Conservation (phyloP, 306 rosid species). For the Fragaria vesca region DNA sequence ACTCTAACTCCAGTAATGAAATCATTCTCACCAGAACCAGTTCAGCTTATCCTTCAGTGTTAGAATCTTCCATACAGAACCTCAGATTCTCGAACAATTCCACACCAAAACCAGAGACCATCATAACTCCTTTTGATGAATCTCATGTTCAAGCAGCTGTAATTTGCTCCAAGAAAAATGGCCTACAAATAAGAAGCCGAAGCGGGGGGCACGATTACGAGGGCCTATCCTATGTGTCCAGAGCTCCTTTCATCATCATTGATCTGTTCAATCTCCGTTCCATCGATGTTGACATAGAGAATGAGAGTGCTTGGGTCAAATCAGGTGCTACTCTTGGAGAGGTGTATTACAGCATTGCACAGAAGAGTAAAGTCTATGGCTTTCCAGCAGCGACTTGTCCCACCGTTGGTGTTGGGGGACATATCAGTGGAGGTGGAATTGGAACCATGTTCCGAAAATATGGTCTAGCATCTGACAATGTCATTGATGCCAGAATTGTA, state of each 20-base stretch:
- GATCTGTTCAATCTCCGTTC: slow-evolving; percentile 26
- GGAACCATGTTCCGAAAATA: slow-evolving; percentile 40
- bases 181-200: slow-evolving; percentile 16
- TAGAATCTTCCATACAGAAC: slow-evolving; percentile 42
- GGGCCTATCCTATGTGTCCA: slow-evolving; percentile 28
- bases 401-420: slow-evolving; percentile 24
- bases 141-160: slow-evolving; percentile 27
- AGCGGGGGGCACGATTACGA: slow-evolving; percentile 39
- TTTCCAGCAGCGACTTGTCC: slow-evolving; percentile 34
- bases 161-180: slow-evolving; percentile 12
- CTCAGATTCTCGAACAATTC: slow-evolving; percentile 32
- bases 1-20: background rate
- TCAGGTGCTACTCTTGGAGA: slow-evolving; percentile 36
- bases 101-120: slow-evolving; percentile 39
- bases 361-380: slow-evolving; percentile 19
- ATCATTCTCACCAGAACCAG: slow-evolving; percentile 24
- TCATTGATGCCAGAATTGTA: slow-evolving; percentile 49
- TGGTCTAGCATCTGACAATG: slow-evolving; percentile 65
- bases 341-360: slow-evolving; percentile 25
- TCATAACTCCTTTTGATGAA: slow-evolving; percentile 31
- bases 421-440: slow-evolving; percentile 16
- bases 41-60: slow-evolving; percentile 32
- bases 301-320: slow-evolving; percentile 21
- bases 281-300: slow-evolving; percentile 10
- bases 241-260: slow-evolving; percentile 21